Conservation (phyloP, 331 rosid species). For the Pyrus hybrid region DNA sequence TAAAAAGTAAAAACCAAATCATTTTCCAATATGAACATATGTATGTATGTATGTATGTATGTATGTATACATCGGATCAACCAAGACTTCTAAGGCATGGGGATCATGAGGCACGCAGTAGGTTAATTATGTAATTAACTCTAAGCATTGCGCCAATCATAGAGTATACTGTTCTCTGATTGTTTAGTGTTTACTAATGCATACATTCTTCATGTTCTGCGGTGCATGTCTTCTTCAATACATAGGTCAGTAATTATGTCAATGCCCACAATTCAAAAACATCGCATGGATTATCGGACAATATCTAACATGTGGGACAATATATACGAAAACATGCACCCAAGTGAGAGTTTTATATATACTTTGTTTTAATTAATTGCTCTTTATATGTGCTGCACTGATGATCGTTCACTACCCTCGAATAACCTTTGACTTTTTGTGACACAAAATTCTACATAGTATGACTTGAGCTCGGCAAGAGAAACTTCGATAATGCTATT, state of each 20-base stretch:
- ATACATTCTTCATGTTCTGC: neutral
- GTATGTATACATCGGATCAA: neutral
- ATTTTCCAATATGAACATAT: neutral
- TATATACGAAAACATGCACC: neutral
- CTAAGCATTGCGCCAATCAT: neutral
- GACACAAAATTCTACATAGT: too few species aligned
- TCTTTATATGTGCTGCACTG: neutral
- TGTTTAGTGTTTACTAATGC: neutral
- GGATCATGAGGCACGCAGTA: neutral
- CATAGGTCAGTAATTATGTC: slow-evolving; percentile 6
- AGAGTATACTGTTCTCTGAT: neutral
- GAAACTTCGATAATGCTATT: too few species aligned
- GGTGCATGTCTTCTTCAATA: neutral
- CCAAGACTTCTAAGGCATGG: slow-evolving; percentile 1
- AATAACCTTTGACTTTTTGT: neutral
- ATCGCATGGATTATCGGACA: slow-evolving; percentile 17
- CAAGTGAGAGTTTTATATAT: neutral
- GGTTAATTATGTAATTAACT: too few species aligned
- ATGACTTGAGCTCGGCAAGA: too few species aligned
- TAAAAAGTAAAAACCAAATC: neutral
- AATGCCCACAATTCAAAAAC: slow-evolving; percentile 7
- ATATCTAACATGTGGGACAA: slow-evolving; percentile 27
- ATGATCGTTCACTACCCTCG: neutral
- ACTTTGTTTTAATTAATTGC: too few species aligned
- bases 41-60: too few species aligned